A percentile compares a stretch with the other conserved stretches of the same genome.
phyloP scores from a whole-genome alignment of 1,139 yeast species.

The Arxiozyma slooffiae region DNA sequence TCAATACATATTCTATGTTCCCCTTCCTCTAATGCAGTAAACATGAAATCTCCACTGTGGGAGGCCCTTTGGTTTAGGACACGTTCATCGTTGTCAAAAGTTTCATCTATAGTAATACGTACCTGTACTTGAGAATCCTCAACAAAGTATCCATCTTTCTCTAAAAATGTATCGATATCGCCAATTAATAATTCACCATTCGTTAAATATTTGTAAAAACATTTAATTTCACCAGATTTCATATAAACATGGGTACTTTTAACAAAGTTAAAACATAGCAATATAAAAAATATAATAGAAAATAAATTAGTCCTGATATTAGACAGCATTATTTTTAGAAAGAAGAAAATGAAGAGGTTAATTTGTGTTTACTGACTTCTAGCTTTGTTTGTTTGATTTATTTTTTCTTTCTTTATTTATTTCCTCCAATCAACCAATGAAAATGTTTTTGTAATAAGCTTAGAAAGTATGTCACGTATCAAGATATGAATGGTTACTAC shows the following conservation, averaged over 20 bases:
- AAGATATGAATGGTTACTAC: no score
- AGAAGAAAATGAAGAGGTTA: not conserved
- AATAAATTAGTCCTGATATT: not conserved
- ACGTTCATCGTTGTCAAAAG: slow-evolving; percentile 47
- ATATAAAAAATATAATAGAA: not conserved
- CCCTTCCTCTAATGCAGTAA: slow-evolving; percentile 51
- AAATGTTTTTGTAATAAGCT: no score
- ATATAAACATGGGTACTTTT: slow-evolving; percentile 29
- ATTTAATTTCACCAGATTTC: slow-evolving; percentile 21
- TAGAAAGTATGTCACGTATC: no score
- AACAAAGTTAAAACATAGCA: slow-evolving; percentile 2
- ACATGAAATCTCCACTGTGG: slow-evolving; percentile 48
- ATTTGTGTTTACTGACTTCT: no score
- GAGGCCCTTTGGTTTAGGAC: slow-evolving; percentile 47
- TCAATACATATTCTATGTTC: slow-evolving; percentile 54
- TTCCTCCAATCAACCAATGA: no score
- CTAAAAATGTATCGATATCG: slow-evolving; percentile 31
- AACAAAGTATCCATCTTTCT: slow-evolving; percentile 31
- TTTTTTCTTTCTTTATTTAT: no score
- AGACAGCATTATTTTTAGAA: not conserved
- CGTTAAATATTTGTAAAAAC: slow-evolving; percentile 34
- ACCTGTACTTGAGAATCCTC: slow-evolving; percentile 32
- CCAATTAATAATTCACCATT: slow-evolving; percentile 45
- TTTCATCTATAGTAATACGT: slow-evolving; percentile 43
- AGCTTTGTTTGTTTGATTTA: no score